These are phyloP conservation scores for Saraca asoca DNA, from an alignment of 331 rosid species.

Conservation along the genomic window DNA sequence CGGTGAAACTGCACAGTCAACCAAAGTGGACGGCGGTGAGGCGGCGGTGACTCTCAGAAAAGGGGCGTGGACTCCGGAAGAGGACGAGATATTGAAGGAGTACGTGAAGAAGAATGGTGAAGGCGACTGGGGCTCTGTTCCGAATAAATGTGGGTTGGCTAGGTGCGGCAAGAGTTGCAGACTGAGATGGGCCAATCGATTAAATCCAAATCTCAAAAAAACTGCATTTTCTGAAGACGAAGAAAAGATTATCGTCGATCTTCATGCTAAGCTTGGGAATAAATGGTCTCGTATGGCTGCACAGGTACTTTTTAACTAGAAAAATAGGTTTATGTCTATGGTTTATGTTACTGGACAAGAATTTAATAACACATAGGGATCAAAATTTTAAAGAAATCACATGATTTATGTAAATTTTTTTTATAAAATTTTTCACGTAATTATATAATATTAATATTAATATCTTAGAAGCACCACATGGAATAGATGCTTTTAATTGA, in stretches of 20 bases:
- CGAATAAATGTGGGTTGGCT: slow-evolving; percentile 56
- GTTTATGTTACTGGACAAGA: no score
- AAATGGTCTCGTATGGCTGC: slow-evolving; percentile 95
- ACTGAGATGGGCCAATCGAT: slow-evolving; percentile 86
- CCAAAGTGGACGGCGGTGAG: slow-evolving; percentile 2
- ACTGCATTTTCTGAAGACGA: slow-evolving; percentile 66
- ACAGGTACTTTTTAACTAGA: slow-evolving; percentile 44
- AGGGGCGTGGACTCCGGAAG: slow-evolving; percentile 82
- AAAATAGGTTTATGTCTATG: no score
- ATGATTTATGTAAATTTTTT: no score
- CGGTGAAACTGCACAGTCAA: slow-evolving; percentile 13
- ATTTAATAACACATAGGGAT: no score
- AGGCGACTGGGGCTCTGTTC: slow-evolving; percentile 89
- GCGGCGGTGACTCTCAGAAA: slow-evolving; percentile 49
- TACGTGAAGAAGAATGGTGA: slow-evolving; percentile 71
- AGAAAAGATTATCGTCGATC: slow-evolving; percentile 63
- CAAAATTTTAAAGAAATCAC: no score
- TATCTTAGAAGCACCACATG: no score
- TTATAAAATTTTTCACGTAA: no score
- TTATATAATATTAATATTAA: no score
- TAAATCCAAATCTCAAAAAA: slow-evolving; percentile 77
- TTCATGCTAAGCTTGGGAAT: slow-evolving; percentile 79
- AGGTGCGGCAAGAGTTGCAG: slow-evolving; percentile 90
- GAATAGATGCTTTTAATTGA: no score
- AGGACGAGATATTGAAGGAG: slow-evolving; percentile 61